Conservation (phyloP, 164 flowering plant species). For the Magnolia kwangsiensis region DNA sequence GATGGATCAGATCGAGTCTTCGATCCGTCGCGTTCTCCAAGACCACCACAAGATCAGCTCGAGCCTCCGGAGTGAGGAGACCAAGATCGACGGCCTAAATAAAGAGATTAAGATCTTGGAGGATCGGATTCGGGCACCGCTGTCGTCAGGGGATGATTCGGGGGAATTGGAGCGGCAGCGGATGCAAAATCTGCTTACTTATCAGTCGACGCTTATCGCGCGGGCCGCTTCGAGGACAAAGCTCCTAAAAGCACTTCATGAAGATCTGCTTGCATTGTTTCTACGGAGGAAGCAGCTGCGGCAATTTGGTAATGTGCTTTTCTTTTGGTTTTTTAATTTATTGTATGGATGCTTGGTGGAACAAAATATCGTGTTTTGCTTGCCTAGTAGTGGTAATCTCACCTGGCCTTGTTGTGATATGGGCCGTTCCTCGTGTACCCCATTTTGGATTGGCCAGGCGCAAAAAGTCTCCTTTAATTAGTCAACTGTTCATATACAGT, state of each 20-base stretch:
- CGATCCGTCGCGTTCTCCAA: slow-evolving; percentile 20
- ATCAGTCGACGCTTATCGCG: slow-evolving; percentile 26
- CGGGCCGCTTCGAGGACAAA: slow-evolving; percentile 26
- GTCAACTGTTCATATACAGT: too few relatives aligned
- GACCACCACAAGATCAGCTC: slow-evolving; percentile 28
- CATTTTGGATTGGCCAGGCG: too few relatives aligned
- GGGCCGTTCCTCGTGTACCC: too few relatives aligned
- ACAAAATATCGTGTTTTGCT: too few relatives aligned
- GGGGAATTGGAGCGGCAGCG: slow-evolving; percentile 21
- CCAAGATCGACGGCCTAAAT: slow-evolving; percentile 23
- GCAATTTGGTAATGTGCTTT: slow-evolving; percentile 9
- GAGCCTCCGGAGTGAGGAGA: slow-evolving; percentile 19
- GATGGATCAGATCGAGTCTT: slow-evolving; percentile 24
- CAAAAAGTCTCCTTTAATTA: too few relatives aligned
- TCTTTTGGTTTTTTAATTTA: too few relatives aligned
- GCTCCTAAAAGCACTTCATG: slow-evolving; percentile 25
- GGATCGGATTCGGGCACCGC: slow-evolving; percentile 11
- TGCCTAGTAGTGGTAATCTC: too few relatives aligned
- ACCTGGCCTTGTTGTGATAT: too few relatives aligned
- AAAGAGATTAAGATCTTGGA: slow-evolving; percentile 21
- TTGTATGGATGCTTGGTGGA: not conserved
- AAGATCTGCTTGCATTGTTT: slow-evolving; percentile 22
- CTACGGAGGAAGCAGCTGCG: slow-evolving; percentile 24
- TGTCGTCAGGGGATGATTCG: slow-evolving; percentile 1
- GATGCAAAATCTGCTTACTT: slow-evolving; percentile 24